Evolutionary conservation across 108 stramenopile species (phyloP).

Genomic region (Epithemia pelagica): DNA sequence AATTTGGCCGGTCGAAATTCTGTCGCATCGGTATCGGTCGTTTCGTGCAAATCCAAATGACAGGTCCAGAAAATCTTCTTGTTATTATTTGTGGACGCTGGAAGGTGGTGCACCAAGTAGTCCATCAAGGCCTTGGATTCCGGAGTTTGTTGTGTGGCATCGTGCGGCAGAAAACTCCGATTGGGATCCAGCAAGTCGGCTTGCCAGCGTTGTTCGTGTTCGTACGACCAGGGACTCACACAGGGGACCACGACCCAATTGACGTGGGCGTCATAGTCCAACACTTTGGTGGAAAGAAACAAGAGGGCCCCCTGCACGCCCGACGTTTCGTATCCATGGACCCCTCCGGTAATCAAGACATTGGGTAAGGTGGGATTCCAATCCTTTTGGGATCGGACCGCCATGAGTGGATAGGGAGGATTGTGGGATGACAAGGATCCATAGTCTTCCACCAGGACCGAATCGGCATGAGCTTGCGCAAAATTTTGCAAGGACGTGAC

Average conservation of each 20-base stretch:
- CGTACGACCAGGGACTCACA: slow-evolving; percentile 63
- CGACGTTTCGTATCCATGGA: slow-evolving; percentile 75
- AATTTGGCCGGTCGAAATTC: slow-evolving; percentile 63
- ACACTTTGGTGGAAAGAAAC: slow-evolving; percentile 31
- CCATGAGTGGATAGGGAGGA: background rate
- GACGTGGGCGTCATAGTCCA: slow-evolving; percentile 24
- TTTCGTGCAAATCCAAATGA: slow-evolving; percentile 77
- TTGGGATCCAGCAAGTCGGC: slow-evolving; percentile 47
- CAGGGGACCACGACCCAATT: slow-evolving; percentile 56
- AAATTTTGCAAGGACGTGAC: slow-evolving; percentile 15
- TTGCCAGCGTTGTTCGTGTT: slow-evolving; percentile 61
- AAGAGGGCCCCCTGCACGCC: slow-evolving; percentile 63
- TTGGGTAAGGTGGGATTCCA: slow-evolving; percentile 24
- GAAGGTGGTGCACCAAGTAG: slow-evolving; percentile 9
- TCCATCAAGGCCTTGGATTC: slow-evolving; percentile 41
- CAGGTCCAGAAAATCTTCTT: slow-evolving; percentile 12
- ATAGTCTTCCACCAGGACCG: slow-evolving; percentile 27
- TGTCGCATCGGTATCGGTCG: slow-evolving; percentile 66
- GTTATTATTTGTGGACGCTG: background rate
- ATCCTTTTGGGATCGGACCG: slow-evolving; percentile 9
- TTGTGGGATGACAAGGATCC: slow-evolving; percentile 20
- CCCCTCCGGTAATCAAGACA: slow-evolving; percentile 63
- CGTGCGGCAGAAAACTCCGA: slow-evolving; percentile 35
- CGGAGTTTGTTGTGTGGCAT: slow-evolving; percentile 22
- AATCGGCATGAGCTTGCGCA: background rate